Evolutionary conservation across 83 land plant genomes (phyloP), one percentile per base, ranked within the genome.

Genomic region (Thuja plicata): DNA sequence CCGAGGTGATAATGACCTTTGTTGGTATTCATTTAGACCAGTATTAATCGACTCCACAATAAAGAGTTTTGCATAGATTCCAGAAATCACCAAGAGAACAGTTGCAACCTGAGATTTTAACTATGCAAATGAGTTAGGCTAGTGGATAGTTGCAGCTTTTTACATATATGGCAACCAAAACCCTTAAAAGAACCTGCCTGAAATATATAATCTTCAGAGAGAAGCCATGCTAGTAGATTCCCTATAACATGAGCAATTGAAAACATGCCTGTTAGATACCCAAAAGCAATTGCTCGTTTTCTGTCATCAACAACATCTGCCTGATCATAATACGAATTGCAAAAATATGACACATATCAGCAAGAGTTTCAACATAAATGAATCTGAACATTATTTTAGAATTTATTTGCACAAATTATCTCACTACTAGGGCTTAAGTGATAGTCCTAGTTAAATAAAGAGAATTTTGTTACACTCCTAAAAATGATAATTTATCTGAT

Each of bases 171-270:
- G 35, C 24, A 32, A 71, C 50, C 17, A 82, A 12, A 85, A 38
- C 13, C 32, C 15, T 71, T 30, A 82, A 54, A 37, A 38, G 15
- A 21, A 83, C 90, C 45, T 94, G 88, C 96, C 92, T 86, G 78
- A 55, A 93, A 94, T 79, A 94, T 94, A 74, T 91, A 92, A 5
- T 88, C 85, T 84, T 93, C 91, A 9, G 96, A 94, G 84, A 94
- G 93, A 88, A 94, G 91, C 70, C 92, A 92, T 82, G 93, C 95
- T 37, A 95, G 71, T 21, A 91, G 34, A 80, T 95, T 95, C 55
- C 96, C 96, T 6, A 95, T 4, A 66, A 95, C 91, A 90, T 93
- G 94, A 21, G 96, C 92, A 74, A 91, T 92, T 71, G 96, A 95
- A 71, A 91, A 93, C 3, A 93, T 89, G 13, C 96, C 94, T 55